A percentile compares a stretch with the other conserved stretches of the same genome.
phyloP scores from a whole-genome alignment of 2,329 filamentous ascomycete genomes.

The Fusarium brevicatenulatum region DNA sequence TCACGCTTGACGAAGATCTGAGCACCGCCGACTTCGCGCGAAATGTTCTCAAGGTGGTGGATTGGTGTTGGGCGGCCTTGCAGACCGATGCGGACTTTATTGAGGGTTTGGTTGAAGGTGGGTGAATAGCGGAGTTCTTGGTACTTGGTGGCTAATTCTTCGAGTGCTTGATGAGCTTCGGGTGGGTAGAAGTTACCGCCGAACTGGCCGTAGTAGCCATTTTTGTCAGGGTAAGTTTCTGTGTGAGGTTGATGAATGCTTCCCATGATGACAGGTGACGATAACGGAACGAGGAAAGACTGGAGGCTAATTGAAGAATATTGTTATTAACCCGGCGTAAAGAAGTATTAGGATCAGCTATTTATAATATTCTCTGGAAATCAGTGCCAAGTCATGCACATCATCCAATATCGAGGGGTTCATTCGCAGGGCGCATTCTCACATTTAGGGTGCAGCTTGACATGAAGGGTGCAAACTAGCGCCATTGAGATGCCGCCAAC shows the following conservation, averaged over 20 bases:
- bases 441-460: neutral
- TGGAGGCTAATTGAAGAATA: rapidly evolving
- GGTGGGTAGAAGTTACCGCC: slow-evolving; percentile 3
- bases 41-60: neutral
- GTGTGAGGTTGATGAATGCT: neutral
- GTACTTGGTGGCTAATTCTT: neutral
- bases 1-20: slow-evolving; percentile 6
- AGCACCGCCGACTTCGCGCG: neutral
- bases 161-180: neutral
- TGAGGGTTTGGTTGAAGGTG: neutral
- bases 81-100: neutral
- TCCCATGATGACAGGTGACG: neutral
- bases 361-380: neutral
- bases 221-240: neutral
- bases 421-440: neutral
- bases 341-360: too few species aligned
- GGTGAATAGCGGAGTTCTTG: neutral
- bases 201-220: slow-evolving; percentile 6
- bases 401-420: neutral
- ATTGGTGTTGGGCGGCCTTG: slow-evolving; percentile 13
- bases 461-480: slow-evolving; percentile 11
- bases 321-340: rapidly evolving
- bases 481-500: neutral
- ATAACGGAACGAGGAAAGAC: rapidly evolving
- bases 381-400: rapidly evolving